These are phyloP conservation scores for Pichia kluyveri DNA, from an alignment of 805 yeast species.

Conservation along the genomic window DNA sequence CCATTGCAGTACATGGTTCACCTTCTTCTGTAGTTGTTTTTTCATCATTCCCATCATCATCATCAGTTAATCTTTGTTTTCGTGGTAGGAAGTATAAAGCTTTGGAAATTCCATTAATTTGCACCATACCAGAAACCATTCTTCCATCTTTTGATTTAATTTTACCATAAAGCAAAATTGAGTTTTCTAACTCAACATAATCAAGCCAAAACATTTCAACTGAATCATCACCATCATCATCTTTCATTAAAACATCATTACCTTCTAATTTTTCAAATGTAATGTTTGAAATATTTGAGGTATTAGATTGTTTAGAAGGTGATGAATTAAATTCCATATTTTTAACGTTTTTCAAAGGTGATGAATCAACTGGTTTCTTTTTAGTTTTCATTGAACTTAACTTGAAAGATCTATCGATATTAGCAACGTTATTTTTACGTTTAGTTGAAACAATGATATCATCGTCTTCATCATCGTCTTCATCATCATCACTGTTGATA, in stretches of 20 bases:
- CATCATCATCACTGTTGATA: conserved; percentile 5
- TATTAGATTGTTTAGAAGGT: conserved; percentile 10
- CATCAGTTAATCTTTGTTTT: conserved; percentile 25
- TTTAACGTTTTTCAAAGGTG: conserved; percentile 15
- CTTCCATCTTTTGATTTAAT: conserved; percentile 49
- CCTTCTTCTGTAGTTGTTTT: conserved; percentile 27
- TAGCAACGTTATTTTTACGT: conserved; percentile 38
- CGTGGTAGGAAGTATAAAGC: conserved; percentile 77
- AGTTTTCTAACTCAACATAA: conserved; percentile 65
- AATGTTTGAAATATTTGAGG: conserved; percentile 14
- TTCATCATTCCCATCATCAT: conserved; percentile 35
- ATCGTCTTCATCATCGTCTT: conserved; percentile 34
- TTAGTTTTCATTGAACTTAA: conserved; percentile 25
- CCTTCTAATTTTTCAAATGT: conserved; percentile 27
- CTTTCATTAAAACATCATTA: conserved; percentile 25
- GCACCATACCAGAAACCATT: conserved; percentile 67
- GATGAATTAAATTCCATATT: conserved; percentile 15
- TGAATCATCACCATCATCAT: conserved; percentile 23
- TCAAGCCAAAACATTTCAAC: conserved; percentile 87
- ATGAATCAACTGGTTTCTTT: conserved; percentile 14
- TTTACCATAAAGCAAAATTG: conserved; percentile 75
- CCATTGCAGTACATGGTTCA: conserved; percentile 41
- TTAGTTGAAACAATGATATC: conserved; percentile 53
- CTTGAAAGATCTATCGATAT: conserved; percentile 34
- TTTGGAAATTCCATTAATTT: conserved; percentile 58